Percentiles rank a stretch among this genome's conserved stretches.
Evolutionary conservation across 2,329 filamentous ascomycete species (phyloP).

Genomic region (Proliferodiscus dingleyae): DNA sequence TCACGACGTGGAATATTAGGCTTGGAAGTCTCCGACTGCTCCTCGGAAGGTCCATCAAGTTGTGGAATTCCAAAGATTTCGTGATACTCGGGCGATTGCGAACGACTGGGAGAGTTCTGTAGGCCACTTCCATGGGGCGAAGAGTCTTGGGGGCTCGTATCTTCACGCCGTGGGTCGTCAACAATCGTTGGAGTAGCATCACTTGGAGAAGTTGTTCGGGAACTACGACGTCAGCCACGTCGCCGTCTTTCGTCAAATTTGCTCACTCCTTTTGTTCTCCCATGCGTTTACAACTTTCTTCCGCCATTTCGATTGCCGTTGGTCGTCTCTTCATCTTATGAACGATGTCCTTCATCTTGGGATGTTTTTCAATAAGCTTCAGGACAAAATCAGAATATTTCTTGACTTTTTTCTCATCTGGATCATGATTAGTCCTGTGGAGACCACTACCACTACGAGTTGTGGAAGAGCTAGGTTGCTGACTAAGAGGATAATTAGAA

Average conservation of each 20-base stretch:
- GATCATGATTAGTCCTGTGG: too few relatives aligned
- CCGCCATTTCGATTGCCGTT: constrained; percentile 21
- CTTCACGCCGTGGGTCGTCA: too few relatives aligned
- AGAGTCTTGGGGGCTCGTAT: background rate
- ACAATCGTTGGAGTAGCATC: too few relatives aligned
- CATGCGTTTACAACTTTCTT: constrained; percentile 14
- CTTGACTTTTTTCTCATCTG: constrained; percentile 5
- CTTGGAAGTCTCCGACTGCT: background rate
- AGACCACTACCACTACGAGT: too few relatives aligned
- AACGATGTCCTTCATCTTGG: constrained; percentile 21
- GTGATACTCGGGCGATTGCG: background rate
- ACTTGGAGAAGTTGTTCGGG: too few relatives aligned
- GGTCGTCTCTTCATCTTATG: constrained; percentile 14
- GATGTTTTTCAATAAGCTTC: constrained; percentile 10
- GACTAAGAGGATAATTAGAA: too few relatives aligned
- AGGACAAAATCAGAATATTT: constrained; percentile 18
- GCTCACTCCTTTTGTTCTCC: background rate
- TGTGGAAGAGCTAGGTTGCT: too few relatives aligned
- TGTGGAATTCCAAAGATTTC: background rate
- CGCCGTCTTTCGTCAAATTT: too few relatives aligned
- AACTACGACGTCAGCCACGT: too few relatives aligned
- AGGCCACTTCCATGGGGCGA: background rate
- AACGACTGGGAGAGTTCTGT: background rate
- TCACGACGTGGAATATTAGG: background rate
- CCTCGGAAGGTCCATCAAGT: background rate